A percentile compares a stretch with the other conserved stretches of the same genome.
Evolutionary conservation across 352 stramenopile species (phyloP).

Genomic region (Phytophthora multivora): DNA sequence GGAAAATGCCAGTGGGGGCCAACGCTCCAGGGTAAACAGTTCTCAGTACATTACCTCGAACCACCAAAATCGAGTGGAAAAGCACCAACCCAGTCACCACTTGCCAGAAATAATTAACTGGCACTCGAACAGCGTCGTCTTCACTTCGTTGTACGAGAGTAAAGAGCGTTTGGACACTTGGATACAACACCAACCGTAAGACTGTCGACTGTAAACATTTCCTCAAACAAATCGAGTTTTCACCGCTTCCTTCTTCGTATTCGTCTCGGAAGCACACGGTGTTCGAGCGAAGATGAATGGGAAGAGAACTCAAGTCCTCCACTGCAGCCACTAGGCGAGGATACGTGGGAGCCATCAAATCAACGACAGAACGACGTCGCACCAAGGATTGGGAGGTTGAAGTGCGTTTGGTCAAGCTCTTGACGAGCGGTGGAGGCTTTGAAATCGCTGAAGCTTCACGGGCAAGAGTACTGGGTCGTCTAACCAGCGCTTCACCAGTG

Average conservation of each 20-base stretch:
- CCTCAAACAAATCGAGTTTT: slow-evolving; percentile 25
- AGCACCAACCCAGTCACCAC: slow-evolving; percentile 47
- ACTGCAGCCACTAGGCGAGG: slow-evolving; percentile 38
- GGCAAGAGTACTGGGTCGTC: no score
- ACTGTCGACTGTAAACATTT: slow-evolving; percentile 49
- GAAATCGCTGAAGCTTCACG: no score
- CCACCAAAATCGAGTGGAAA: slow-evolving; percentile 43
- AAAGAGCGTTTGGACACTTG: slow-evolving; percentile 17
- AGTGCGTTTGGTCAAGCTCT: no score
- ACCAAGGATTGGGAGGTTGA: slow-evolving; percentile 22
- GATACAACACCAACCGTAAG: slow-evolving; percentile 40
- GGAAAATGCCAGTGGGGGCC: slow-evolving; percentile 13
- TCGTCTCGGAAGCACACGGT: slow-evolving; percentile 39
- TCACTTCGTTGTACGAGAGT: slow-evolving; percentile 18
- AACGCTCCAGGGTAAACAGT: slow-evolving; percentile 5
- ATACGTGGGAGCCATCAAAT: slow-evolving; percentile 35
- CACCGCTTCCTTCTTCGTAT: not conserved
- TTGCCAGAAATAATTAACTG: slow-evolving; percentile 21
- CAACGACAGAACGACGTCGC: slow-evolving; percentile 25
- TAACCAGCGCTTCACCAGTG: no score
- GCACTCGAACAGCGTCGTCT: slow-evolving; percentile 9
- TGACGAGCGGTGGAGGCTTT: no score
- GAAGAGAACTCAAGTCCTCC: slow-evolving; percentile 19
- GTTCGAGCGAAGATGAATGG: slow-evolving; percentile 31
- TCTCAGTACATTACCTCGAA: slow-evolving; percentile 25